Percentiles rank a stretch among this genome's conserved stretches.
These are phyloP conservation scores for Cercospora zeina DNA, from an alignment of 2,329 filamentous ascomycete genomes.

Conservation along the genomic window DNA sequence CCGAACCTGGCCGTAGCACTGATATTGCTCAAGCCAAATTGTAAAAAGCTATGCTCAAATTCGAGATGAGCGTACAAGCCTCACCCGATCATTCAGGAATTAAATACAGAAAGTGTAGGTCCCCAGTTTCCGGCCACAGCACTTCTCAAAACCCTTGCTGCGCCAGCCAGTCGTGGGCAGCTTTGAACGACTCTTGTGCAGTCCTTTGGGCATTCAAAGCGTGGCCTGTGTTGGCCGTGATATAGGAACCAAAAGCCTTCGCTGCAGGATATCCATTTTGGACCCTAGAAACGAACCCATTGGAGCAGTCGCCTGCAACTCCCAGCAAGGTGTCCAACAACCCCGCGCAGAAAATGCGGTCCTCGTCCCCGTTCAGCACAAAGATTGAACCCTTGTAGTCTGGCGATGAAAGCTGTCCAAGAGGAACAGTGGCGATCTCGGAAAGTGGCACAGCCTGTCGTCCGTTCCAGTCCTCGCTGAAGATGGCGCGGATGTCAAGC, in stretches of 20 bases:
- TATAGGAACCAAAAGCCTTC: not conserved
- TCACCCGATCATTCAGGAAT: not conserved
- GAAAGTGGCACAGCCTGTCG: not conserved
- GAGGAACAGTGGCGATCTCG: not conserved
- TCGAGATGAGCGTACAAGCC: not conserved
- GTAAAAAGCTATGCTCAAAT: not conserved
- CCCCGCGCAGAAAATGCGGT: not conserved
- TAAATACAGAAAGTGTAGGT: not conserved
- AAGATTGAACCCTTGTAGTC: not conserved
- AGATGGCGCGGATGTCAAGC: not conserved
- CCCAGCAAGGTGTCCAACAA: not conserved
- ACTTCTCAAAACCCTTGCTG: not conserved
- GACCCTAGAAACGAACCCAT: not conserved
- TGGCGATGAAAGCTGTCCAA: not conserved
- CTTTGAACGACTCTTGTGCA: conserved; percentile 1
- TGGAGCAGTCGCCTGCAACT: not conserved
- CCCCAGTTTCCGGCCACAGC: too few relatives aligned
- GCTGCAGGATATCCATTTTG: not conserved
- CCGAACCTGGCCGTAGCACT: not conserved
- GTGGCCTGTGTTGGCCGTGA: not conserved
- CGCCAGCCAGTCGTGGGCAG: not conserved
- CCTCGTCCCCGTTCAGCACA: not conserved
- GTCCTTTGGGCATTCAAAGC: not conserved
- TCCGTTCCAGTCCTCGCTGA: not conserved
- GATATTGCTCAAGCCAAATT: not conserved